Evolutionary conservation across 352 stramenopile species (phyloP).

Genomic region (Globisporangium orthogonon): DNA sequence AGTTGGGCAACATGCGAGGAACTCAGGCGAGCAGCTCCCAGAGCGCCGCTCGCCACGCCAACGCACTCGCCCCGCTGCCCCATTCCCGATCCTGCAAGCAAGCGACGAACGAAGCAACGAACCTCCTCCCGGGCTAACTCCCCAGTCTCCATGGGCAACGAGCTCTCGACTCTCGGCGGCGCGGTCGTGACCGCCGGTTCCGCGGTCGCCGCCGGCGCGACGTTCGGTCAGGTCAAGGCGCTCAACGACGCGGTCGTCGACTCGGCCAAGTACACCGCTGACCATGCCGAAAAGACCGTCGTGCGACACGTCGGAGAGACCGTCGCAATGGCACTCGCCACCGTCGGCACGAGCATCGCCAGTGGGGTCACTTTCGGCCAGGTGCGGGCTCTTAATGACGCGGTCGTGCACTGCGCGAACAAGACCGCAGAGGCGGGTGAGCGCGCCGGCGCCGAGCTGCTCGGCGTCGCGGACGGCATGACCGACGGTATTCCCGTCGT

Average conservation of each 20-base stretch:
- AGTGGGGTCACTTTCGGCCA: slow-evolving; percentile 9
- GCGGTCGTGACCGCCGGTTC: slow-evolving; percentile 6
- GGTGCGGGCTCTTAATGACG: slow-evolving; percentile 4
- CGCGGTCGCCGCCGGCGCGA: slow-evolving; percentile 7
- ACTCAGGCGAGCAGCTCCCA: too few species aligned
- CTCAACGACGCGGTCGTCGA: slow-evolving; percentile 8
- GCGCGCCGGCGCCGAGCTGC: background rate
- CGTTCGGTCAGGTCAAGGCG: slow-evolving; percentile 9
- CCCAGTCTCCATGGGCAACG: slow-evolving; percentile 8
- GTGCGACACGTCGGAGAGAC: slow-evolving; percentile 14
- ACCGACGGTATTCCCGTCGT: slow-evolving; percentile 10
- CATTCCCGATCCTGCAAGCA: background rate
- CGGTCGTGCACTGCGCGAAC: slow-evolving; percentile 6
- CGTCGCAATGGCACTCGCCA: slow-evolving; percentile 1
- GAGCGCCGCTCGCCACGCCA: too few species aligned
- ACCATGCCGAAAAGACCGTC: slow-evolving; percentile 9
- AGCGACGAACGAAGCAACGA: background rate
- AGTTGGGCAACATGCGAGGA: too few species aligned
- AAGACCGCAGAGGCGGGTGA: slow-evolving; percentile 1
- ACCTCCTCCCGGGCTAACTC: background rate
- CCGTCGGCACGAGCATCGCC: slow-evolving; percentile 8
- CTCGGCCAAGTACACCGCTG: slow-evolving; percentile 11
- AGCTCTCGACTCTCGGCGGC: slow-evolving; percentile 10
- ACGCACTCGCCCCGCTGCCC: background rate
- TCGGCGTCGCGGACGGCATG: slow-evolving; percentile 5